Percentiles rank a stretch among this genome's conserved stretches.
Evolutionary conservation across 1,284 basidiomycete genomes (phyloP).

Genomic region (Malassezia obtusa): DNA sequence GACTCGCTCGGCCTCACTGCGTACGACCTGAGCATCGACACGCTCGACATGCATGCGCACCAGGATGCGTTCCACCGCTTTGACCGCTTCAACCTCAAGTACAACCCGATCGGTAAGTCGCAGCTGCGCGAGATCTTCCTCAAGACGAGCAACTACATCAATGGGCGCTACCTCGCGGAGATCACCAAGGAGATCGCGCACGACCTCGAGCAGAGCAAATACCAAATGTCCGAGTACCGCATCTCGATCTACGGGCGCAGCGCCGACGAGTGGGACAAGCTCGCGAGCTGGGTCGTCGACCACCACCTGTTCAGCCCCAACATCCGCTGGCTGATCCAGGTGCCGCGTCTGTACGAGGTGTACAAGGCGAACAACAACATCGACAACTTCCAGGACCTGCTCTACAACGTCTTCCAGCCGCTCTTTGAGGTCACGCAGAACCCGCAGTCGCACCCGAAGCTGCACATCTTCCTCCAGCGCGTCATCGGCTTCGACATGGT

Average conservation of each 20-base stretch:
- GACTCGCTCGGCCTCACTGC: constrained; percentile 87
- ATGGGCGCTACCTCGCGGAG: constrained; percentile 84
- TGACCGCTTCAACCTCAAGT: constrained; percentile 58
- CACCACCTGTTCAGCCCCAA: constrained; percentile 92
- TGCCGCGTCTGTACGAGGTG: constrained; percentile 88
- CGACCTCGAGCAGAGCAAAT: constrained; percentile 95
- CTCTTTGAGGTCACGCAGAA: constrained; percentile 93
- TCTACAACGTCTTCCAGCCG: constrained; percentile 74
- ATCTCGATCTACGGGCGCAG: constrained; percentile 81
- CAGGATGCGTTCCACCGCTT: constrained; percentile 95
- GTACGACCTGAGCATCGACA: constrained; percentile 97
- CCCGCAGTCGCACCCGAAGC: constrained; percentile 77
- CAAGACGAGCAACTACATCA: constrained; percentile 76
- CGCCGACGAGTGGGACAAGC: constrained; percentile 85
- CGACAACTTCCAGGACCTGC: constrained; percentile 79
- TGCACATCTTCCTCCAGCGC: constrained; percentile 89
- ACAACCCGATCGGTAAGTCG: constrained; percentile 90
- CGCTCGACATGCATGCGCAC: constrained; percentile 98
- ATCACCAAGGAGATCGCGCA: constrained; percentile 88
- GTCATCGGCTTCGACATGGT: constrained; percentile 95
- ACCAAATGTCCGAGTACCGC: constrained; percentile 82
- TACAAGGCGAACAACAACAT: constrained; percentile 84
- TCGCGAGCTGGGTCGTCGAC: constrained; percentile 90
- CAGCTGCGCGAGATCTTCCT: constrained; percentile 92
- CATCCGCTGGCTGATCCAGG: constrained; percentile 92